Conservation (phyloP, 2,329 filamentous ascomycete genomes). For the Scytalidium lignicola region DNA sequence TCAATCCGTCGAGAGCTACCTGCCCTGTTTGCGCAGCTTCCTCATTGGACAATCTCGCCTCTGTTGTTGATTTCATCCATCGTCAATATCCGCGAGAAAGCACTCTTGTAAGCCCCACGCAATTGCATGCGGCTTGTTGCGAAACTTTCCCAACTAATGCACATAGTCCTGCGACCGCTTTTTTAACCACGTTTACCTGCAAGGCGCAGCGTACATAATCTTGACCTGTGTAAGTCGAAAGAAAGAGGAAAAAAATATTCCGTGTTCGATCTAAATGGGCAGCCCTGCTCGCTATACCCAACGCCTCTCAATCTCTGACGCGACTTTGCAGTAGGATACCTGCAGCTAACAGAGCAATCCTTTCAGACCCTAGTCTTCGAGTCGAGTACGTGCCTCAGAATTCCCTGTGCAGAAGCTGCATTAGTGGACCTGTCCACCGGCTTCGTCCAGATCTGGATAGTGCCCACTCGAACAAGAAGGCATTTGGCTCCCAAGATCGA, state of each 20-base stretch:
- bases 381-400: constrained; percentile 14
- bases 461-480: constrained; percentile 15
- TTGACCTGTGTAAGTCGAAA: neutral
- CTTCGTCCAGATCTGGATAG: constrained; percentile 13
- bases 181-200: constrained; percentile 6
- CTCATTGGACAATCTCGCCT: neutral
- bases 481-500: constrained; percentile 20
- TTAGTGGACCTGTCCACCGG: constrained; percentile 14
- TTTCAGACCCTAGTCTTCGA: constrained; percentile 2
- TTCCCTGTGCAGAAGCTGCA: constrained; percentile 16
- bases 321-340: constrained; percentile 15
- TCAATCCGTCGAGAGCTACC: neutral
- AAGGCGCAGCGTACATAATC: constrained; percentile 21
- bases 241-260: constrained; percentile 8
- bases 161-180: constrained; percentile 8
- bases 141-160: neutral
- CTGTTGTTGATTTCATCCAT: neutral
- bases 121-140: neutral
- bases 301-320: constrained; percentile 12
- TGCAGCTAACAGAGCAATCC: constrained; percentile 4
- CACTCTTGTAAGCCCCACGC: constrained; percentile 5
- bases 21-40: neutral
- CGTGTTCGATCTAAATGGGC: constrained; percentile 6
- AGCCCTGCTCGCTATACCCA: constrained; percentile 10
- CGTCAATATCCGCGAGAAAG: neutral